Conservation (phyloP, 495 filamentous ascomycete genomes). For the Aspergillus kassunensis region DNA sequence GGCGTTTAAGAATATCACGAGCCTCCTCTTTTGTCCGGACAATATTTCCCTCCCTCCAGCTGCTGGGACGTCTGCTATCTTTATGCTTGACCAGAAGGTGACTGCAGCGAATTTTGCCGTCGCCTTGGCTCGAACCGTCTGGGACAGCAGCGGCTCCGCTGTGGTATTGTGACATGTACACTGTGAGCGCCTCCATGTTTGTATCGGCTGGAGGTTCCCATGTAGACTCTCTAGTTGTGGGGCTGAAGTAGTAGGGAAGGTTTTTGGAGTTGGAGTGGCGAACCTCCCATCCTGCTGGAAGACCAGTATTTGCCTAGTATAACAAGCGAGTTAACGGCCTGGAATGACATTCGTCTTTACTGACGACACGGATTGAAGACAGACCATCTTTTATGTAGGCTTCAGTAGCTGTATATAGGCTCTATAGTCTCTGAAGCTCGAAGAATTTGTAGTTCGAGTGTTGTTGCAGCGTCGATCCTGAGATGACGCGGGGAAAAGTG, state of each 20-base stretch:
- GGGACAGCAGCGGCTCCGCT: conserved; percentile 50
- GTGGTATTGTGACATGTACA: conserved; percentile 86
- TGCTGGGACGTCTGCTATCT: conserved; percentile 79
- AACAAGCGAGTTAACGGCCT: conserved; percentile 1
- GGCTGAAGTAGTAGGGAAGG: conserved; percentile 97
- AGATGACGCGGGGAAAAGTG: conserved; percentile 22
- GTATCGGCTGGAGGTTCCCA: conserved; percentile 91
- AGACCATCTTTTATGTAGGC: conserved; percentile 3
- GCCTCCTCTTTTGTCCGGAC: conserved; percentile 86
- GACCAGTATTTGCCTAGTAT: conserved; percentile 64
- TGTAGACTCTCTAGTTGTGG: conserved; percentile 71
- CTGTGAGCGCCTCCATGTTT: conserved; percentile 84
- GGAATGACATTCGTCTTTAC: neutral
- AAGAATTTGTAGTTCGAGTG: neutral
- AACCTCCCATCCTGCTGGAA: conserved; percentile 88
- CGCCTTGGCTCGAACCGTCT: conserved; percentile 45
- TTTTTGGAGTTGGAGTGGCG: conserved; percentile 95
- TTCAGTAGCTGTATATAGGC: neutral
- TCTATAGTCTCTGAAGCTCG: neutral
- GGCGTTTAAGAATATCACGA: conserved; percentile 63
- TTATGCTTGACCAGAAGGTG: conserved; percentile 92
- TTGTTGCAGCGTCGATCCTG: conserved; percentile 5
- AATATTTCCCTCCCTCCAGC: conserved; percentile 87
- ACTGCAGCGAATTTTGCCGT: conserved; percentile 85
- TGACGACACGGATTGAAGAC: neutral